Evolutionary conservation across 1,139 yeast species (phyloP), one percentile per base, ranked within the genome.

Genomic region (Lodderomyces jiufengensis): DNA sequence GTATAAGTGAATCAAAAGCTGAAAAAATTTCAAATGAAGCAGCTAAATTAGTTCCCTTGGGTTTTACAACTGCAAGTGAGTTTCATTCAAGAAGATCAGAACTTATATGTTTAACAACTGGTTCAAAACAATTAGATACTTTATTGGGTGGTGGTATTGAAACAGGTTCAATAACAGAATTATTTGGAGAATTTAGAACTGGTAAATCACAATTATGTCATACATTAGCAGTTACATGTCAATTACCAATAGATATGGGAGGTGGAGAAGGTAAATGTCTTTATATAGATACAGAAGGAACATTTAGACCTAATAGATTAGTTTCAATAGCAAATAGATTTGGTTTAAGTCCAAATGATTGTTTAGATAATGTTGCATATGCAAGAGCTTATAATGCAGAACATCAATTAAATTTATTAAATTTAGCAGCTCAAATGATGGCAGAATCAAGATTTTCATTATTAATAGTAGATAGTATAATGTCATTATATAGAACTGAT

Each of bases 241-340:
- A 92, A 60, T 67, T 92, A 40, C 98, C 98, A 3, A 80, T 92
- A 33, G 97, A 92, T 55, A 84, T 86, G 86, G 97, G 97, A 30
- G 99, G 99, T 40, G 99, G 97, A 34, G 99, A 92, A 65, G 98
- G 99, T 27, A 88, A 94, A 59, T 92, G 97, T 60, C 70, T 94
- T 40, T 94, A 86, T 55, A 90, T 92, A 45, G 99, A 92, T 54
- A 92, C 98, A 0, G 99, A 92, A 55, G 96, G 96, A 11, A 94
- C 98, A 1, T 92, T 94, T 60, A 74, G 98, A 55, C 97, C 98
- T 1, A 84, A 83, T 33, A 74, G 98, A 51, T 70, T 92, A 49
- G 84, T 86, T 9, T 82, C 95, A 1, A 88, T 94, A 48, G 96
- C 97, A 8, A 84, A 83, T 54, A 71, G 98, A 46, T 94, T 84